phyloP scores from a whole-genome alignment of 805 yeast genomes.

The Wickerhamiella vanderwaltii region DNA sequence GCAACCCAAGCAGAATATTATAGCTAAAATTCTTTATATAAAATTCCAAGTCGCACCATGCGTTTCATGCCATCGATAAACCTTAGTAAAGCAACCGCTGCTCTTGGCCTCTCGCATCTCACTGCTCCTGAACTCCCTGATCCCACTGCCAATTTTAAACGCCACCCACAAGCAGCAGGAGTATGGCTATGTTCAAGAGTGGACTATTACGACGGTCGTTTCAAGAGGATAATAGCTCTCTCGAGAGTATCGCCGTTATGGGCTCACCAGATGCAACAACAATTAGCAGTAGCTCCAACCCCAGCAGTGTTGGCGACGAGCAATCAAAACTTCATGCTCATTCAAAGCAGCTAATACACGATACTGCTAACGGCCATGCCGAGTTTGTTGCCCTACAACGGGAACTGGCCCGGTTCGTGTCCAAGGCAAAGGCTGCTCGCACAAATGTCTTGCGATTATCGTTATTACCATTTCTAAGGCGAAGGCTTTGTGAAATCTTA shows the following conservation, averaged over 20 bases:
- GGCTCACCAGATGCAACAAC: constrained; percentile 16
- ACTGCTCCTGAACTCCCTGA: no score
- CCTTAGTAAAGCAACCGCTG: not conserved
- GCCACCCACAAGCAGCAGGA: no score
- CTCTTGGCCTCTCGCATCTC: no score
- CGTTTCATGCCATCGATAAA: no score
- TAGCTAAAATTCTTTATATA: no score
- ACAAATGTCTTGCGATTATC: constrained; percentile 33
- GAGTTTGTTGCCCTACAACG: constrained; percentile 15
- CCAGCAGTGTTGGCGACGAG: constrained; percentile 5
- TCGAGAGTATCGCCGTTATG: constrained; percentile 3
- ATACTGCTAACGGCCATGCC: constrained; percentile 8
- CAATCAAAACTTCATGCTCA: not conserved
- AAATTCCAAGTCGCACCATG: no score
- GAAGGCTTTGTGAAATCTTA: constrained; percentile 20
- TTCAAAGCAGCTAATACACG: constrained; percentile 1
- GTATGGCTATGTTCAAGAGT: constrained; percentile 7
- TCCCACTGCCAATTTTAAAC: no score
- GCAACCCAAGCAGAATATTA: no score
- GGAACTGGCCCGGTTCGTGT: constrained; percentile 15
- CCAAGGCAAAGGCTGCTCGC: constrained; percentile 15
- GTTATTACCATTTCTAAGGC: constrained; percentile 30
- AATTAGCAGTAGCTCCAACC: constrained; percentile 10
- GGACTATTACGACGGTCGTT: constrained; percentile 4
- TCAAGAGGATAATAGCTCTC: constrained; percentile 9